Conservation (phyloP, 129 eudicot genomes). For the Cynara cardunculus region DNA sequence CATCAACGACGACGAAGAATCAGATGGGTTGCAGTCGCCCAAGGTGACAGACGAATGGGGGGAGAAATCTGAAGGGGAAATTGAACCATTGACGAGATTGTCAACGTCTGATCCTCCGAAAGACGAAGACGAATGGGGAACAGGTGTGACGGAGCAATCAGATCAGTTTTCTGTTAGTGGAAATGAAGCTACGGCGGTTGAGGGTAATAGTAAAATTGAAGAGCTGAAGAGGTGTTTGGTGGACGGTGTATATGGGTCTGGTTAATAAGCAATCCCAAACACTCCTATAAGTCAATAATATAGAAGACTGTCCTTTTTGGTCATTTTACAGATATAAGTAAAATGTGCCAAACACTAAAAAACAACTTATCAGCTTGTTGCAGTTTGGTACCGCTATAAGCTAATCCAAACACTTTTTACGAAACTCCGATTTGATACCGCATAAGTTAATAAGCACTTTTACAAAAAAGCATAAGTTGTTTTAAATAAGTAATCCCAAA, state of each 20-base stretch:
- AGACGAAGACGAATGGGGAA: conserved; percentile 83
- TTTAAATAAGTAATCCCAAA: too few species aligned
- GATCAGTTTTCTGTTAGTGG: conserved; percentile 19
- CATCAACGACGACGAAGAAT: conserved; percentile 42
- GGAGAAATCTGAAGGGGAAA: conserved; percentile 69
- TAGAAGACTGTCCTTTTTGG: too few species aligned
- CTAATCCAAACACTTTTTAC: too few species aligned
- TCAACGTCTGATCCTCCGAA: conserved; percentile 65
- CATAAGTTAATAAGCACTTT: too few species aligned
- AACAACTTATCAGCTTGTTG: too few species aligned
- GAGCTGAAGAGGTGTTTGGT: conserved; percentile 76
- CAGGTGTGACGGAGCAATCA: background rate
- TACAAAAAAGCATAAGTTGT: too few species aligned
- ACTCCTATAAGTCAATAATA: too few species aligned
- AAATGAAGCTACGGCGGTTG: conserved; percentile 12
- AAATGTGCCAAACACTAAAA: too few species aligned
- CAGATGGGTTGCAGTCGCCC: conserved; percentile 25
- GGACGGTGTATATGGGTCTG: conserved; percentile 81
- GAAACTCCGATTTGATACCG: too few species aligned
- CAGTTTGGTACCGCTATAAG: too few species aligned
- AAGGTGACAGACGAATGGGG: conserved; percentile 78
- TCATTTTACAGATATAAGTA: too few species aligned
- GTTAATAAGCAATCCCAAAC: too few species aligned
- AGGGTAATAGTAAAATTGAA: conserved; percentile 25
- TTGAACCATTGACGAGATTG: conserved; percentile 46